Conservation (phyloP, 257 asterid species). For the Przewalskia tangutica region DNA sequence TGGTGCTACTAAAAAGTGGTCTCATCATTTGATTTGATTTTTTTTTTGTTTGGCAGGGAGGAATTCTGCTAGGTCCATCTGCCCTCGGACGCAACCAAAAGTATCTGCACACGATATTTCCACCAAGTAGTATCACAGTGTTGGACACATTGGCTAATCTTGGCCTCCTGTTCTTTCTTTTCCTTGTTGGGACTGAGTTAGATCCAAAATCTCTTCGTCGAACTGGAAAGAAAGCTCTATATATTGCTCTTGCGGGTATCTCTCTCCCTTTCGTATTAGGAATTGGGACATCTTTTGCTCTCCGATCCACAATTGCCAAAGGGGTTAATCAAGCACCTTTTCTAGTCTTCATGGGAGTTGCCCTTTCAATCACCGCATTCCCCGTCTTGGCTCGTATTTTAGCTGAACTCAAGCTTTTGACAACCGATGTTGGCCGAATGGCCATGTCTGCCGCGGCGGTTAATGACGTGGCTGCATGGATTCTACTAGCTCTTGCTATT, state of each 20-base stretch:
- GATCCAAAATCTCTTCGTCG: constrained; percentile 11
- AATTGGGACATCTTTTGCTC: constrained; percentile 17
- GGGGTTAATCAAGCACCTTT: constrained; percentile 13
- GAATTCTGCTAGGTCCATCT: constrained; percentile 24
- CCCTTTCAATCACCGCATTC: not conserved
- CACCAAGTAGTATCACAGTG: constrained; percentile 17
- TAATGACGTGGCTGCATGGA: constrained; percentile 5
- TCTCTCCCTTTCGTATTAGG: constrained; percentile 20
- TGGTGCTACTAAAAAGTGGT: too few species aligned
- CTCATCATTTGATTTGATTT: too few species aligned
- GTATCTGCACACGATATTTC: constrained; percentile 14
- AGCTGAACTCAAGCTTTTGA: not conserved
- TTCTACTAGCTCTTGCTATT: not conserved
- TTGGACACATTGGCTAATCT: constrained; percentile 28
- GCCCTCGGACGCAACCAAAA: constrained; percentile 15
- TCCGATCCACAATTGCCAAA: constrained; percentile 12
- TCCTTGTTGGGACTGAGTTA: constrained; percentile 25
- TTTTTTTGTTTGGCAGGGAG: constrained; percentile 10
- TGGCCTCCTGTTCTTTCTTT: constrained; percentile 26
- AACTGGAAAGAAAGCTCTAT: constrained; percentile 9
- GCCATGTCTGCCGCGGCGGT: constrained; percentile 27
- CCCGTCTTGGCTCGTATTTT: not conserved
- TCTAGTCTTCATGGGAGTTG: constrained; percentile 29
- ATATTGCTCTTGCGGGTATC: constrained; percentile 26
- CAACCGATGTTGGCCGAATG: constrained; percentile 6